A percentile compares a stretch with the other conserved stretches of the same genome.
These are phyloP conservation scores for Blumeria hordei DNA, from an alignment of 2,329 filamentous ascomycete genomes.

Conservation along the genomic window DNA sequence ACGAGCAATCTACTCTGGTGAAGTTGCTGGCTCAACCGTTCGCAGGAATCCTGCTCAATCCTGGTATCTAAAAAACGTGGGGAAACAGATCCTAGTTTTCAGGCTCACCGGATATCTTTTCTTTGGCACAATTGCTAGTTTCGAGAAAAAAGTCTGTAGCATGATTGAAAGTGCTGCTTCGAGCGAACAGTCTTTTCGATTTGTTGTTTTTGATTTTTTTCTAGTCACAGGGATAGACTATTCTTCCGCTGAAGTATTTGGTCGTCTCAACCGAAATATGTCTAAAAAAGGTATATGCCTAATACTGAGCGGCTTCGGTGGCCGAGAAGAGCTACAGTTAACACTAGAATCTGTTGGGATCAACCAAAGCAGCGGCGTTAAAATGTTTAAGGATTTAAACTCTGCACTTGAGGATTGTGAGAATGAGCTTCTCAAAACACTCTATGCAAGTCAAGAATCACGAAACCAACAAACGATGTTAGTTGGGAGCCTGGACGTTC, in stretches of 20 bases:
- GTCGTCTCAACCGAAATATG: constrained; percentile 68
- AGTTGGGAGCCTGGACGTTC: constrained; percentile 12
- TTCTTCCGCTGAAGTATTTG: constrained; percentile 86
- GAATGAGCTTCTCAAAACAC: constrained; percentile 68
- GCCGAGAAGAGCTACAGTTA: constrained; percentile 49
- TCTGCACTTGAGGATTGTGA: constrained; percentile 85
- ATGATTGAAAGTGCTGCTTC: constrained; percentile 71
- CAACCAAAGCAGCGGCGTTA: constrained; percentile 47
- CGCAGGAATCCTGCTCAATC: constrained; percentile 75
- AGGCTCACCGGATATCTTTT: constrained; percentile 93
- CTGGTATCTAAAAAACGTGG: constrained; percentile 63
- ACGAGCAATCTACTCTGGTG: constrained; percentile 69
- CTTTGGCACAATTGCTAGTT: constrained; percentile 90
- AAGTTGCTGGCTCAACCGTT: constrained; percentile 77
- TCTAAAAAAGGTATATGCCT: constrained; percentile 55
- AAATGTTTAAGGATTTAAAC: constrained; percentile 73
- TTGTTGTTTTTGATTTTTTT: constrained; percentile 67
- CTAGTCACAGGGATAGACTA: constrained; percentile 88
- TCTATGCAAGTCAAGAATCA: constrained; percentile 47
- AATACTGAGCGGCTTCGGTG: constrained; percentile 59
- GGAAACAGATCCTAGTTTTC: constrained; percentile 69
- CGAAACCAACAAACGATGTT: constrained; percentile 21
- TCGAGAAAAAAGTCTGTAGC: constrained; percentile 66
- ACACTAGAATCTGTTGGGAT: constrained; percentile 69
- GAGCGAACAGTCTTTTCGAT: constrained; percentile 55